Conservation (phyloP, 2,329 filamentous ascomycete genomes). For the Colletotrichum sp. region DNA sequence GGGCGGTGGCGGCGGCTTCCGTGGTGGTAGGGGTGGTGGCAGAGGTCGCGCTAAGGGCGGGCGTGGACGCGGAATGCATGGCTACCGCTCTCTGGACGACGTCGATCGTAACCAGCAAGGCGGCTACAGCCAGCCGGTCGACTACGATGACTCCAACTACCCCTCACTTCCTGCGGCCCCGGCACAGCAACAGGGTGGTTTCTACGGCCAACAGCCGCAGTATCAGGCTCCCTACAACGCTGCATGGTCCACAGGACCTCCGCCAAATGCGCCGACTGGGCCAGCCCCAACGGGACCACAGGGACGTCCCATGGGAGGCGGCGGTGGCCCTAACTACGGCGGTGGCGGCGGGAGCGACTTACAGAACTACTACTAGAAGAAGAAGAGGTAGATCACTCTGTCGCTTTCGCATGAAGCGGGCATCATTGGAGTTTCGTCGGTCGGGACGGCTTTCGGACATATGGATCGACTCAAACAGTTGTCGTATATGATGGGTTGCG, state of each 20-base stretch:
- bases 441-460: not conserved
- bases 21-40: constrained; percentile 42
- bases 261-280: constrained; percentile 10
- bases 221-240: constrained; percentile 9
- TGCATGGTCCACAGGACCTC: constrained; percentile 1
- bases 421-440: not conserved
- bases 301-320: constrained; percentile 25
- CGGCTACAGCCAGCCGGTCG: constrained; percentile 46
- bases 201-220: constrained; percentile 24
- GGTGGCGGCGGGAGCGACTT: constrained; percentile 35
- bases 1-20: constrained; percentile 38
- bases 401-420: not conserved
- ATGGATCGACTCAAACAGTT: not conserved
- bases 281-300: constrained; percentile 12
- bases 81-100: constrained; percentile 74
- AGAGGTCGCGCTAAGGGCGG: constrained; percentile 47
- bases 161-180: constrained; percentile 28
- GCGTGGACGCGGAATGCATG: constrained; percentile 54
- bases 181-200: constrained; percentile 10
- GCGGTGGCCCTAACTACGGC: constrained; percentile 23
- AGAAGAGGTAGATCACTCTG: not conserved
- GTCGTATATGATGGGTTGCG: not conserved
- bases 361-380: constrained; percentile 44
- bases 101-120: constrained; percentile 55
- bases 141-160: constrained; percentile 50